Conservation (phyloP, 805 yeast species). For the Starmerella apis region DNA sequence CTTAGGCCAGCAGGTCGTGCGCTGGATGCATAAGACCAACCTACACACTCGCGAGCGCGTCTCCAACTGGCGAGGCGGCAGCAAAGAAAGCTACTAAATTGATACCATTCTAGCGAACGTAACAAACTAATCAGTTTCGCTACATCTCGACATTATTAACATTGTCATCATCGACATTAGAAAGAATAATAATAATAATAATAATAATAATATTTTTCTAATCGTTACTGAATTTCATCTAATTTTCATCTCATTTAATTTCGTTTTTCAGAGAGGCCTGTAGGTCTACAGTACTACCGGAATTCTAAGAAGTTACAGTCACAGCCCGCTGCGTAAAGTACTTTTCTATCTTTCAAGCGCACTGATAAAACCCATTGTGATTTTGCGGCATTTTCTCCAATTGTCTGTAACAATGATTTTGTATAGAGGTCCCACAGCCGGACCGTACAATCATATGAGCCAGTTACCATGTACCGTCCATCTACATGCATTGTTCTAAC, state of each 20-base stretch:
- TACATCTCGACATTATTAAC: no score
- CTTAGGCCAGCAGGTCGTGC: conserved; percentile 37
- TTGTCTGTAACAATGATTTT: conserved; percentile 18
- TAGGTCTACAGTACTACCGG: neutral
- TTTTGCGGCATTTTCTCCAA: conserved; percentile 15
- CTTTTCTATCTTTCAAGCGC: conserved; percentile 2
- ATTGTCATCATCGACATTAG: no score
- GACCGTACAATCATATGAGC: conserved; percentile 43
- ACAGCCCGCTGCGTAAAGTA: conserved; percentile 2
- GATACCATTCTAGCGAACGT: neutral
- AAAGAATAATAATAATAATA: no score
- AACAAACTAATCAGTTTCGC: no score
- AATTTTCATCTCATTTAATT: no score
- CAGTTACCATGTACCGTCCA: conserved; percentile 63
- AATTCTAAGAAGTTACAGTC: neutral
- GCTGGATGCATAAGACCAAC: conserved; percentile 25
- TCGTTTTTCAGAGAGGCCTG: no score
- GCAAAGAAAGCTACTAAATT: neutral
- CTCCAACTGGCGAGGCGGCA: conserved; percentile 10
- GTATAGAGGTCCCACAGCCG: conserved; percentile 31
- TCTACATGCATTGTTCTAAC: conserved; percentile 72
- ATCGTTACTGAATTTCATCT: no score
- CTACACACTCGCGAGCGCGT: conserved; percentile 20
- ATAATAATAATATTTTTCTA: no score
- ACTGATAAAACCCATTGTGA: conserved; percentile 6